Evolutionary conservation across 2,329 filamentous ascomycete genomes (phyloP).

Genomic region (Shiraia sp.): DNA sequence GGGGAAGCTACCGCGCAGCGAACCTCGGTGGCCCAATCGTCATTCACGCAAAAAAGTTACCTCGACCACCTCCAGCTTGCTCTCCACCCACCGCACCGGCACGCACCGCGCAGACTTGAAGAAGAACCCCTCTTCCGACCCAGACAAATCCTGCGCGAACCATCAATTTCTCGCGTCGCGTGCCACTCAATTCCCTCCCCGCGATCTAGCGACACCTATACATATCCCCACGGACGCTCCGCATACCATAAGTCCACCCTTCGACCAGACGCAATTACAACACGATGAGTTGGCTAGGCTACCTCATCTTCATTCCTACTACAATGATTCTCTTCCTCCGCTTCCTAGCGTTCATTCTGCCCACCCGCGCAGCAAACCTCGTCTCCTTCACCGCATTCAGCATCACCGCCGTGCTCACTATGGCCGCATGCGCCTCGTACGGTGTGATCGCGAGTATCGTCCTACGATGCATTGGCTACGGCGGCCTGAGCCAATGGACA

Average conservation of each 20-base stretch:
- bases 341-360: conserved; percentile 32
- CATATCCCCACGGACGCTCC: not conserved
- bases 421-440: conserved; percentile 60
- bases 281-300: conserved; percentile 40
- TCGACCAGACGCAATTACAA: conserved; percentile 4
- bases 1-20: too few relatives aligned
- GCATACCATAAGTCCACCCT: not conserved
- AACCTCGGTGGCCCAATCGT: too few relatives aligned
- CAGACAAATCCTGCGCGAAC: too few relatives aligned
- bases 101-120: too few relatives aligned
- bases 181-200: too few relatives aligned
- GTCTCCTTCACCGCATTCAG: conserved; percentile 69
- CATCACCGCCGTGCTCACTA: conserved; percentile 47
- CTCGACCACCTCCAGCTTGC: too few relatives aligned
- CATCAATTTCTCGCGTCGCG: too few relatives aligned
- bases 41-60: too few relatives aligned
- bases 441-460: conserved; percentile 75
- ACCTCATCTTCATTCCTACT: conserved; percentile 31
- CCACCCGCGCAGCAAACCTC: conserved; percentile 31
- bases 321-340: conserved; percentile 35
- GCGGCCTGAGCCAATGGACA: conserved; percentile 83
- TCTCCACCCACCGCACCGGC: too few relatives aligned
- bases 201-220: not conserved
- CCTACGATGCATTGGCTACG: conserved; percentile 72
- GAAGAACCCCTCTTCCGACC: too few relatives aligned